Evolutionary conservation across 768 basidiomycete genomes (phyloP).

Genomic region (Pleurotus cornucopiae): DNA sequence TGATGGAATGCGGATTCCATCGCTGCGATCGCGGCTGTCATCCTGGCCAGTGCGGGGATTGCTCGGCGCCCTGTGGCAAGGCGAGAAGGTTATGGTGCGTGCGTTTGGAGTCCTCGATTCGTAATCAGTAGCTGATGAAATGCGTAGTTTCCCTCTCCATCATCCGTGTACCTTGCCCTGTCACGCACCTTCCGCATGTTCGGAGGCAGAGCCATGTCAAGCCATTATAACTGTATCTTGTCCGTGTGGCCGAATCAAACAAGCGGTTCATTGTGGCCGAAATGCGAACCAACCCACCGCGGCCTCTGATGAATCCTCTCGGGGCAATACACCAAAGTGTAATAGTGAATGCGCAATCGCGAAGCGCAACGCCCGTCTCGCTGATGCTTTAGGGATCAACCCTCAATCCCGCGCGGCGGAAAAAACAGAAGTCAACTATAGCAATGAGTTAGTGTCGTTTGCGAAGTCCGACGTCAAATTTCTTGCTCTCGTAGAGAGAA

Average conservation of each 20-base stretch:
- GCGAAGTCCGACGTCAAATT: conserved; percentile 65
- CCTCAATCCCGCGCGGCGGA: conserved; percentile 35
- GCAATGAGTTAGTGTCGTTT: conserved; percentile 58
- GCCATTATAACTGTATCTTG: conserved; percentile 66
- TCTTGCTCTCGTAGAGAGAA: conserved; percentile 68
- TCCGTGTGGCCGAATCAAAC: conserved; percentile 78
- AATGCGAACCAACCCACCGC: conserved; percentile 39
- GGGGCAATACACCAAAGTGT: conserved; percentile 50
- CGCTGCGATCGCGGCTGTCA: conserved; percentile 84
- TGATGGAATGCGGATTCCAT: conserved; percentile 86
- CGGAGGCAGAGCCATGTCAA: conserved; percentile 76
- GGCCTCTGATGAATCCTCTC: conserved; percentile 25
- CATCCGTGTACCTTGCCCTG: conserved; percentile 79
- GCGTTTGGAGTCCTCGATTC: neutral
- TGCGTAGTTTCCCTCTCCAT: conserved; percentile 52
- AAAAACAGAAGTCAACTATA: conserved; percentile 45
- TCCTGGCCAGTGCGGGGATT: conserved; percentile 72
- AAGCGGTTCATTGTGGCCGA: conserved; percentile 70
- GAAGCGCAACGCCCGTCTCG: conserved; percentile 83
- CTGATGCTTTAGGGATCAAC: conserved; percentile 88
- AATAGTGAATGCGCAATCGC: conserved; percentile 78
- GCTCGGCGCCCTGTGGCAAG: conserved; percentile 80
- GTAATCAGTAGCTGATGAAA: neutral
- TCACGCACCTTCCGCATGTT: conserved; percentile 85
- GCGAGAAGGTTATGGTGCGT: conserved; percentile 81